Conservation (phyloP, 2,329 filamentous ascomycete species). For the Didymella glomerata region DNA sequence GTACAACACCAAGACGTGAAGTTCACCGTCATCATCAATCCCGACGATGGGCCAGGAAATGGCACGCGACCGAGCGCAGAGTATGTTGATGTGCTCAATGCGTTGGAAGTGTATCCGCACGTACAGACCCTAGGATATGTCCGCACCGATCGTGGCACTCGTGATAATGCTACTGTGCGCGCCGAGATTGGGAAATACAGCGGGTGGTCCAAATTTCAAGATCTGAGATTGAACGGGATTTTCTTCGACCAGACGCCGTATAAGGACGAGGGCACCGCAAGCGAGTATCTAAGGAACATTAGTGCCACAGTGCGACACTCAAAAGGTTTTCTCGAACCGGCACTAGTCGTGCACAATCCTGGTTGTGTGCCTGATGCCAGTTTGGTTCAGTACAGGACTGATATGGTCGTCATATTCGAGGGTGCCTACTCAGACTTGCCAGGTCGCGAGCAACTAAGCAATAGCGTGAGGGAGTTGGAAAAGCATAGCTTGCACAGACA, state of each 20-base stretch:
- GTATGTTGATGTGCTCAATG: constrained; percentile 55
- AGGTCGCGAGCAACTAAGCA: constrained; percentile 17
- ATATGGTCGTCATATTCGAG: constrained; percentile 40
- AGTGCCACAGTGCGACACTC: constrained; percentile 30
- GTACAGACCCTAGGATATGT: constrained; percentile 61
- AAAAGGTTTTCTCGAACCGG: constrained; percentile 26
- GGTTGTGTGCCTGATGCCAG: constrained; percentile 31
- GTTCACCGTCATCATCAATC: constrained; percentile 62
- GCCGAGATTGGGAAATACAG: constrained; percentile 59
- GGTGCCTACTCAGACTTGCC: constrained; percentile 29
- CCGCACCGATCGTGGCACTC: constrained; percentile 55
- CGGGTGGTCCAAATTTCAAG: constrained; percentile 53
- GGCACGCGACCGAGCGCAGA: constrained; percentile 52
- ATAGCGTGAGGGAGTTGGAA: constrained; percentile 16
- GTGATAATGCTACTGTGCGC: constrained; percentile 27
- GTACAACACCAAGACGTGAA: constrained; percentile 49
- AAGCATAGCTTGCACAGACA: constrained; percentile 23
- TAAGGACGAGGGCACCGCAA: constrained; percentile 17
- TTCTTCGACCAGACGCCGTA: constrained; percentile 61
- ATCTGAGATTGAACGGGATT: constrained; percentile 54
- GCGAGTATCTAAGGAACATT: constrained; percentile 36
- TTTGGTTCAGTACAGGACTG: constrained; percentile 24
- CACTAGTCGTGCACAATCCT: constrained; percentile 35
- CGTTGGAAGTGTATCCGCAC: constrained; percentile 55
- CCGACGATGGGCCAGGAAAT: constrained; percentile 55